phyloP scores from a whole-genome alignment of 306 rosid genomes.

The Ammopiptanthus mongolicus region DNA sequence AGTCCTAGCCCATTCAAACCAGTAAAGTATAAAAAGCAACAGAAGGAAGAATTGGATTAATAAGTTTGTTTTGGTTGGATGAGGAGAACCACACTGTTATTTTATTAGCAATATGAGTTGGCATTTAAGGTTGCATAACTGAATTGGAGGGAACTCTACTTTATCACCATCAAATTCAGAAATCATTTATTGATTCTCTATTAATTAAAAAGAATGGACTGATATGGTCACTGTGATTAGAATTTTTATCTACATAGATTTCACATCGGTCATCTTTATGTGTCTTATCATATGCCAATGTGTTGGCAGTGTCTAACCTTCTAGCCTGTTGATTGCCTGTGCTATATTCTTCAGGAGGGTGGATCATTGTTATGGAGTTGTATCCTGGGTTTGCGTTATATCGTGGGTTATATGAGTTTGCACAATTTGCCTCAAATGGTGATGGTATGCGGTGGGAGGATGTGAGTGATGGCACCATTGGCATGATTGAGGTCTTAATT shows the following conservation, averaged over 20 bases:
- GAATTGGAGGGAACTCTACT: not conserved
- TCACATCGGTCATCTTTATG: not conserved
- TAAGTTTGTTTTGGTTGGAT: not conserved
- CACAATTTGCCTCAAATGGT: slow-evolving; percentile 38
- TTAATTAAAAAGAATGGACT: not conserved
- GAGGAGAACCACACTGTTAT: not conserved
- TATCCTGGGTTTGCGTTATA: slow-evolving; percentile 77
- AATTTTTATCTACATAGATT: not conserved
- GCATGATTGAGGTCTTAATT: slow-evolving; percentile 62
- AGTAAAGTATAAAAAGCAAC: not conserved
- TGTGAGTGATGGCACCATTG: slow-evolving; percentile 45
- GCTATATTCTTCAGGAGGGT: slow-evolving; percentile 38
- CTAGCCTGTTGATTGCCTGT: slow-evolving; percentile 9
- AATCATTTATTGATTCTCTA: not conserved
- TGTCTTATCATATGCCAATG: not conserved
- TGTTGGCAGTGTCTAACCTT: slow-evolving; percentile 12
- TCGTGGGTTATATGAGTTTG: slow-evolving; percentile 73
- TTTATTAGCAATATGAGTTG: not conserved
- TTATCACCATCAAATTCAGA: not conserved
- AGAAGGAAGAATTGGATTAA: not conserved
- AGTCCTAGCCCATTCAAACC: not conserved
- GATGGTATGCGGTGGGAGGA: slow-evolving; percentile 72
- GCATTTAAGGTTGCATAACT: not conserved
- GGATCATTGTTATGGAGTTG: slow-evolving; percentile 61
- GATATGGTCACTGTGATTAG: not conserved